Conservation (phyloP, 139 green algal genomes). For the Chlamydomonas schloesseri region DNA sequence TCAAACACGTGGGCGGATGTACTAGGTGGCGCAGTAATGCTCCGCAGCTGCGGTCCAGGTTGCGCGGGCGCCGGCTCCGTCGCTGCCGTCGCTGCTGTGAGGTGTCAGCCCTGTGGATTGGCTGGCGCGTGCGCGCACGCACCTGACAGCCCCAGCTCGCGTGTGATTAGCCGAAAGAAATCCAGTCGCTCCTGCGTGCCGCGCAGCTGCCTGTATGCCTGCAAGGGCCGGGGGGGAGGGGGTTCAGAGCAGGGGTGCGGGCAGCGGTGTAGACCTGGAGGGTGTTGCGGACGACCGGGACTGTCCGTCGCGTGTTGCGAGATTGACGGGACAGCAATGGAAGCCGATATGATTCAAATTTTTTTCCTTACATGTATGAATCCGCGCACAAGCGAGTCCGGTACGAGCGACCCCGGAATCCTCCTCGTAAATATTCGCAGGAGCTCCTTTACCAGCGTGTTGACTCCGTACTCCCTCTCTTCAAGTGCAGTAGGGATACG, state of each 20-base stretch:
- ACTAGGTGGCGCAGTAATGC: not conserved
- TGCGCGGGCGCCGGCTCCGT: not conserved
- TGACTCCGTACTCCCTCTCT: no score
- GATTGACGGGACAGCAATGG: not conserved
- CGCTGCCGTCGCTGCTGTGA: not conserved
- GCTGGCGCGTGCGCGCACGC: not conserved
- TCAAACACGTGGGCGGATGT: no score
- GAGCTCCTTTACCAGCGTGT: slow-evolving; percentile 7
- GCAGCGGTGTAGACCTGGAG: not conserved
- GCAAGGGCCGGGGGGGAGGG: not conserved
- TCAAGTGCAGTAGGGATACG: not conserved
- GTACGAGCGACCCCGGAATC: not conserved
- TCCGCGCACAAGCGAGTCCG: not conserved
- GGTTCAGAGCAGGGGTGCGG: not conserved
- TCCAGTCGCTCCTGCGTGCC: not conserved
- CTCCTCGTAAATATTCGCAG: slow-evolving; percentile 24
- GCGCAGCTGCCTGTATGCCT: slow-evolving; percentile 8
- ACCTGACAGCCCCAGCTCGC: slow-evolving; percentile 27
- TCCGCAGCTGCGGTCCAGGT: not conserved
- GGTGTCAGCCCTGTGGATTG: no score
- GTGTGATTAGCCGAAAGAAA: not conserved
- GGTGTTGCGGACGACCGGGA: no score
- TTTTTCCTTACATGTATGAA: slow-evolving; percentile 23
- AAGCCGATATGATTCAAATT: no score
- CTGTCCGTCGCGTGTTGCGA: no score